Evolutionary conservation across 2,329 filamentous ascomycete genomes (phyloP), one percentile per base, ranked within the genome.

Genomic region (Chaetomium globosum): DNA sequence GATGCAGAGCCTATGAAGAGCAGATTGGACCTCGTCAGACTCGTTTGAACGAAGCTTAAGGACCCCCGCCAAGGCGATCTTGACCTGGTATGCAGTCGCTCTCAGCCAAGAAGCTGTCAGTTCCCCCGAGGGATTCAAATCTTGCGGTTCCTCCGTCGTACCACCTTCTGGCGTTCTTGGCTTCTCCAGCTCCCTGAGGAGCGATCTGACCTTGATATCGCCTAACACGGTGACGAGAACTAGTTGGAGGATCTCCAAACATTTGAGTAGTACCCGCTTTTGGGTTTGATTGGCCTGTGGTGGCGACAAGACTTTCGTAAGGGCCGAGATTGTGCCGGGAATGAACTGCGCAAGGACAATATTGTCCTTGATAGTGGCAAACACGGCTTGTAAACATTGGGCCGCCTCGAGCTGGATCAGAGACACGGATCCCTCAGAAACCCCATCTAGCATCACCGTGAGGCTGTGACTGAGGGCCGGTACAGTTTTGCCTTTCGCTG

Each of bases 331-430:
- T 0, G 92, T 92, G 10, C 93, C 92, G 0, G 96, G 95, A 51
- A 98, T 82, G 73, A 99, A 95, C 67, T 86, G 93, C 10, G 92
- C 91, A 63, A 96, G 80, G 2, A 91, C 87, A n/a, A 90, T 84
- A 55, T 84, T 85, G 71, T 95, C 89, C 60, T 84, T 87, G 52
- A 97, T 82, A 26, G 87, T 85, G 7, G 76, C 73, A 69, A 87
- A 85, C 8, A 95, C 78, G 0, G 85, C 79, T 59, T 85, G 78
- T 2, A 97, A 75, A 7, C 90, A 87, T 13, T 80, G 76, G 3
- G 92, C 79, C 6, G 92, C 90, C 69, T 89, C 85, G 5, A 89
- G 74, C 73, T 94, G 93, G 23, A 94, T 84, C n/a, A 84, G 81
- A 46, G 85, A 79, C 0, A 89, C 90, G 12, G 80, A 79, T 2